Evolutionary conservation across 768 basidiomycete genomes (phyloP).

Genomic region (Solioccasus polychromus): DNA sequence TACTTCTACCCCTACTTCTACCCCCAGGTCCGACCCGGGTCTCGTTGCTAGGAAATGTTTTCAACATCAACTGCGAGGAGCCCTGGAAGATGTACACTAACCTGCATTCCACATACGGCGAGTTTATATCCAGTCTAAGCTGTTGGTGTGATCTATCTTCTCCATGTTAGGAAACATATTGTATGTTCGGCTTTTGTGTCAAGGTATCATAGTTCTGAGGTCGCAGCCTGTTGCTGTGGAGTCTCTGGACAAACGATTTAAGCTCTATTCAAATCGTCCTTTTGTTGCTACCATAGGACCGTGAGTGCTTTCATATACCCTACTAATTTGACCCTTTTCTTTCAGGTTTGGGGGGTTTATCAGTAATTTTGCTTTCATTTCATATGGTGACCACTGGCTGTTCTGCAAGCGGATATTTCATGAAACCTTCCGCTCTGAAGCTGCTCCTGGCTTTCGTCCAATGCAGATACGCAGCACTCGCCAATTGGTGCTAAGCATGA

Average conservation of each 20-base stretch:
- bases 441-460: slow-evolving; percentile 1
- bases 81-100: slow-evolving; percentile 10
- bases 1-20: slow-evolving; percentile 5
- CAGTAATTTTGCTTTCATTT: slow-evolving; percentile 1
- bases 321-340: neutral
- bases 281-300: slow-evolving; percentile 6
- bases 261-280: slow-evolving; percentile 50
- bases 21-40: slow-evolving; percentile 6
- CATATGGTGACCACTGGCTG: slow-evolving; percentile 12
- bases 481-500: slow-evolving; percentile 1
- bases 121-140: neutral
- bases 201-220: slow-evolving; percentile 44
- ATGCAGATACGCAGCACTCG: slow-evolving; percentile 5
- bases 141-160: neutral
- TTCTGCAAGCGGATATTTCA: slow-evolving; percentile 10
- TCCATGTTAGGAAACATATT: slow-evolving; percentile 37
- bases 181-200: slow-evolving; percentile 44
- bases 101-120: slow-evolving; percentile 10
- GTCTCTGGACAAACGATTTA: slow-evolving; percentile 44
- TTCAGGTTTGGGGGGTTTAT: slow-evolving; percentile 4
- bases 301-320: slow-evolving; percentile 1
- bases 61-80: neutral
- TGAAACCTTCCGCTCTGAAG: slow-evolving; percentile 8
- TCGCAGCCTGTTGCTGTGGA: slow-evolving; percentile 39
- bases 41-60: slow-evolving; percentile 6